Base-by-base conservation (phyloP, 129 eudicot species). In the Artemisia annua region DNA sequence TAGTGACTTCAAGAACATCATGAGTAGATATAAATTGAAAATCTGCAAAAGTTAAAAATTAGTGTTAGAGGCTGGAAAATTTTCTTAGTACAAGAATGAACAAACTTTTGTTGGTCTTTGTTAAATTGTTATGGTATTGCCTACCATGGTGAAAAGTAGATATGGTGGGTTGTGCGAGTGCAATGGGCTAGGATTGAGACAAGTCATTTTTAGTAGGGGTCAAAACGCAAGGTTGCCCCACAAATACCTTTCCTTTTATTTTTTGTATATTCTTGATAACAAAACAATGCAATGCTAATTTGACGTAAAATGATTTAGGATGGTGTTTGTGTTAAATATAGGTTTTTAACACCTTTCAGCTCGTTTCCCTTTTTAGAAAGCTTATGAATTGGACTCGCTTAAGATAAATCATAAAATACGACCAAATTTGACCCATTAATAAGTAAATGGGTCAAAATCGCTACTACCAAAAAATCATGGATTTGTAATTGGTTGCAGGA, bases 1-100 rank as follows among this genome's bases (percentile, higher is more conserved):
- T 51, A 4, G 75, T 63, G 11, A 92, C 95, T 77, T 92, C 91
- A 20, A 83, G 75, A 10, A 89, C 91, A 53, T 83, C 80, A 24
- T 92, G 96, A 70, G 28, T 83, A 69, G 79, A n/a, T 5, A 0
- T 43, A 48, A n/a, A 78, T 10, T 18, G 73, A 67, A 78, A 78
- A 35, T 54, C 82, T 71, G 73, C 48, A 77, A 61, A 10, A 26
- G 9, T 12, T 26, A n/a, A n/a, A n/a, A 22, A 61, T 15, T 11
- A 6, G 0, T 51, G 48, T 76, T 68, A 49, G 18, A 10, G 2
- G 11, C 3, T 58, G 46, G 46, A 39, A 39, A 39, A 2, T 39
- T 39, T 39, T 39, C 46, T 7, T 39, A 7, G 46, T 7, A 39
- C 46, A 39, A 39, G 46, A 39, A 39, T 2, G 46, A 39, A 39